Conservation (phyloP, 2,329 filamentous ascomycete genomes). For the Coleophoma cylindrospora region DNA sequence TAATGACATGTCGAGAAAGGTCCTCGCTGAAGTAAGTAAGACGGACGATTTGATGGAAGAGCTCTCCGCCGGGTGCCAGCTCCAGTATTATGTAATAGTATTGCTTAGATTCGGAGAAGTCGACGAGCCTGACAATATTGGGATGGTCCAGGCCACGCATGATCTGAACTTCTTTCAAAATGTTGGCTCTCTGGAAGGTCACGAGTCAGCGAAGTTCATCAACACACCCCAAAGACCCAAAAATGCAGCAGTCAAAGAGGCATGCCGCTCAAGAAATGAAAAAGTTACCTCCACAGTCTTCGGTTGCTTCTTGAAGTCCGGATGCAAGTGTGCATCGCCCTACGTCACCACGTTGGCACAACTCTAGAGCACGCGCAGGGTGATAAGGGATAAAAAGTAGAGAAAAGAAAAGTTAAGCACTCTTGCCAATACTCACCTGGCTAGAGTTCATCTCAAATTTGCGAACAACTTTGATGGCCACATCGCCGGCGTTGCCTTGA, state of each 20-base stretch:
- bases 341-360: slow-evolving; percentile 59
- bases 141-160: slow-evolving; percentile 97
- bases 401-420: slow-evolving; percentile 15
- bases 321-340: slow-evolving; percentile 90
- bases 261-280: slow-evolving; percentile 27
- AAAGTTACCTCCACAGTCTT: slow-evolving; percentile 94
- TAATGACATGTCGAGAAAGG: slow-evolving; percentile 87
- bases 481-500: slow-evolving; percentile 67
- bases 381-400: slow-evolving; percentile 28
- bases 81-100: slow-evolving; percentile 98
- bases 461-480: slow-evolving; percentile 96
- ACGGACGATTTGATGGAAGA: slow-evolving; percentile 97
- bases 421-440: slow-evolving; percentile 69
- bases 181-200: slow-evolving; percentile 75
- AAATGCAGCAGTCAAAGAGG: slow-evolving; percentile 14
- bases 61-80: slow-evolving; percentile 87
- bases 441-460: slow-evolving; percentile 99
- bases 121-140: slow-evolving; percentile 89
- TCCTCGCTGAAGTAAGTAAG: slow-evolving; percentile 98
- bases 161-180: slow-evolving; percentile 97
- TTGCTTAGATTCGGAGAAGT: slow-evolving; percentile 88
- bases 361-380: slow-evolving; percentile 22
- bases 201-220: background rate
- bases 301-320: slow-evolving; percentile 90
- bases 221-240: background rate